These are phyloP conservation scores for Gnomoniopsis smithogilvyi DNA, from an alignment of 2,329 filamentous ascomycete genomes.

Conservation along the genomic window DNA sequence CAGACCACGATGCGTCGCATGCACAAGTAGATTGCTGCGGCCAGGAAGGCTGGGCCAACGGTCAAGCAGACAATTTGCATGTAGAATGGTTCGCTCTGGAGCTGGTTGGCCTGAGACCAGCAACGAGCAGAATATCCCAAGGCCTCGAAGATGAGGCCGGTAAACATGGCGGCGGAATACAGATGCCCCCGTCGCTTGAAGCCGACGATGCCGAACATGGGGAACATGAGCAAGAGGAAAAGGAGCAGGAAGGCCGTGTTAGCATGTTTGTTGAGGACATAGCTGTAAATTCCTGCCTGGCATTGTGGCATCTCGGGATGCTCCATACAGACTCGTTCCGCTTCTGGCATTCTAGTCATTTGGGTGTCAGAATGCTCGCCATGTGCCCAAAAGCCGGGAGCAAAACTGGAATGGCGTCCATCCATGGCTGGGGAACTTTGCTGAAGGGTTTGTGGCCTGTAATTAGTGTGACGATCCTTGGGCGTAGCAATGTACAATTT, in stretches of 20 bases:
- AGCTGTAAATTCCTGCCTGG: slow-evolving; percentile 43
- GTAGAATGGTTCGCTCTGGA: slow-evolving; percentile 42
- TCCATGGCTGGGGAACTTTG: too few relatives aligned
- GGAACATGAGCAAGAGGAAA: slow-evolving; percentile 43
- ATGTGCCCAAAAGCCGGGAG: not conserved
- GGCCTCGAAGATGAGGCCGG: slow-evolving; percentile 53
- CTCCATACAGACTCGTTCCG: not conserved
- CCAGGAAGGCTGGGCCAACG: slow-evolving; percentile 62
- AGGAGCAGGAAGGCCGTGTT: slow-evolving; percentile 51
- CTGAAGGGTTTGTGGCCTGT: too few relatives aligned
- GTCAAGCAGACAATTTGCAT: slow-evolving; percentile 62
- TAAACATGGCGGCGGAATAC: slow-evolving; percentile 50
- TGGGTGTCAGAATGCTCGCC: not conserved
- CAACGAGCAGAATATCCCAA: slow-evolving; percentile 59
- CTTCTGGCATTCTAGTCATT: too few relatives aligned
- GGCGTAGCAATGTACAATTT: too few relatives aligned
- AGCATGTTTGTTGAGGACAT: slow-evolving; percentile 49
- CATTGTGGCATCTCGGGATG: slow-evolving; percentile 22
- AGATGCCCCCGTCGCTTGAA: slow-evolving; percentile 43
- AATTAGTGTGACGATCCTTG: too few relatives aligned
- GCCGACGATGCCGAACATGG: slow-evolving; percentile 37
- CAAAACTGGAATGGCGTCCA: too few relatives aligned
- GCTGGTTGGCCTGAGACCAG: slow-evolving; percentile 52
- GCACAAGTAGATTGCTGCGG: slow-evolving; percentile 62
- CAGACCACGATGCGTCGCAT: slow-evolving; percentile 47